A percentile compares a stretch with the other conserved stretches of the same genome.
phyloP scores from a whole-genome alignment of 2,329 filamentous ascomycete genomes.

The Monilinia laxa region DNA sequence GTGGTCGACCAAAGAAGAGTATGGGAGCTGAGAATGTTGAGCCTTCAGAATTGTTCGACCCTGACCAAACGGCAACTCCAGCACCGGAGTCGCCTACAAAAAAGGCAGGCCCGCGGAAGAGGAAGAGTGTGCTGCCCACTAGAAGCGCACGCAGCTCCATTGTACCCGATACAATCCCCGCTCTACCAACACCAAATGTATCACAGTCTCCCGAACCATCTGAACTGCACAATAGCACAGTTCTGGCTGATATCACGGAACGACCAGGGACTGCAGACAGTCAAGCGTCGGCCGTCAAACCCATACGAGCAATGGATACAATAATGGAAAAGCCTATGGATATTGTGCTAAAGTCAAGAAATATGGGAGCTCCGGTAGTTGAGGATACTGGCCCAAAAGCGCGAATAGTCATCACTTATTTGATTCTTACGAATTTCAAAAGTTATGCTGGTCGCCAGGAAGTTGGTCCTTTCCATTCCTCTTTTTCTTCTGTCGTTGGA shows the following conservation, averaged over 20 bases:
- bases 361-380: slow-evolving; percentile 63
- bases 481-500: slow-evolving; percentile 96
- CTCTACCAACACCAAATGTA: slow-evolving; percentile 52
- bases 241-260: slow-evolving; percentile 74
- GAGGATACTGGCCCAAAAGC: slow-evolving; percentile 77
- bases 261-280: slow-evolving; percentile 51
- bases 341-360: slow-evolving; percentile 84
- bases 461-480: slow-evolving; percentile 94
- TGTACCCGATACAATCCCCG: slow-evolving; percentile 39
- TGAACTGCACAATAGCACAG: slow-evolving; percentile 50
- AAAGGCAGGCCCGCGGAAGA: slow-evolving; percentile 62
- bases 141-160: slow-evolving; percentile 37
- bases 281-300: slow-evolving; percentile 57
- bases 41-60: slow-evolving; percentile 59
- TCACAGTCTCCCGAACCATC: slow-evolving; percentile 58
- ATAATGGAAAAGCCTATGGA: slow-evolving; percentile 88
- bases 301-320: slow-evolving; percentile 73
- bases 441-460: slow-evolving; percentile 95
- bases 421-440: slow-evolving; percentile 96
- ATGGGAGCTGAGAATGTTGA: slow-evolving; percentile 52
- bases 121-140: slow-evolving; percentile 56
- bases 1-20: slow-evolving; percentile 45
- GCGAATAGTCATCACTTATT: slow-evolving; percentile 87
- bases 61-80: slow-evolving; percentile 50
- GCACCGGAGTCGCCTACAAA: slow-evolving; percentile 56